Evolutionary conservation across 140 eudicot species (phyloP), one percentile per base, ranked within the genome.

Genomic region (Ambrosia hybrid): DNA sequence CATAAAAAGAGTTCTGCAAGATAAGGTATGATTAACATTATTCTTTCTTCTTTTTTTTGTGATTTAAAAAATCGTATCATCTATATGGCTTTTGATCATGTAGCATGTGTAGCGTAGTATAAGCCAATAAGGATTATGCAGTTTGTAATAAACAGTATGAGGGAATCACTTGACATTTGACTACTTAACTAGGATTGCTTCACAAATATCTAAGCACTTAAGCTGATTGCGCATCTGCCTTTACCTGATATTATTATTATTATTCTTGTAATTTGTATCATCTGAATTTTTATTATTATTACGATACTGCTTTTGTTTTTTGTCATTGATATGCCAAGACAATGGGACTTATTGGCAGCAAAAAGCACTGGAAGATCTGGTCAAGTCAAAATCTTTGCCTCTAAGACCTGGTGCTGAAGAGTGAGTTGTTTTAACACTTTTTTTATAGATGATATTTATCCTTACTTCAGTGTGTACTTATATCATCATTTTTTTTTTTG

Each of bases 361-460:
- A 84, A 88, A 68, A 56, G 99, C 99, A 56, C 68, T 94, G 91
- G 99, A 83, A 82, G 96, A 88, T 61, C 83, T 94, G 72, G 86
- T 90, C 83, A 71, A 49, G 80, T 88, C 99, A 68, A 74, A 88
- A 75, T 67, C 86, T 36, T 75, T 85, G 83, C 87, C 97, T 34
- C 67, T 94, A 69, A 89, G 97, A 88, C 99, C 95, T 79, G 99
- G 99, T 63, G 97, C 82, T 51, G 92, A 82, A 83, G 92, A 88
- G 99, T 94, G 80, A 88, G 98, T 83, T 57, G 11, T 76, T 71
- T 37, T 33, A 33, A 39, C 73, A 74, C 69, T 51, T 57, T 33
- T 74, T 15, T 73, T 86, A 63, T 49, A 60, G 61, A 51, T 14
- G 6, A 30, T 55, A 10, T 59, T 59, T 51, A 43, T 36, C 34